Percentiles rank a stretch among this genome's conserved stretches.
phyloP scores from a whole-genome alignment of 768 basidiomycete genomes.

The Calocera viscosa region DNA sequence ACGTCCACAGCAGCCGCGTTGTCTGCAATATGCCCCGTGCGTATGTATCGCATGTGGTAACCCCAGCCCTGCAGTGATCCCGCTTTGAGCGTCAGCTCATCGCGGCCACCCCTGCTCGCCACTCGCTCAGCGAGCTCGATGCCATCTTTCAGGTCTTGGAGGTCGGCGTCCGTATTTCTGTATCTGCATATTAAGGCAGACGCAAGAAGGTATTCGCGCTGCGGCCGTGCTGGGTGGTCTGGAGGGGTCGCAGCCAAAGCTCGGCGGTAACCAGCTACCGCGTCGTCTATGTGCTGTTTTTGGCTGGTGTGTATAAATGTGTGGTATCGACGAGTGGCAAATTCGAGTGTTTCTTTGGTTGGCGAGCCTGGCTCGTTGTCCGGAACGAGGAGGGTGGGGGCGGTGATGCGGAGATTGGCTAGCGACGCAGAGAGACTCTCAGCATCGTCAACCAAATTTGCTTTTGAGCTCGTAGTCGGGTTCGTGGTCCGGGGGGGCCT shows the following conservation, averaged over 20 bases:
- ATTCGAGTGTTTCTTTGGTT: neutral
- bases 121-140: neutral
- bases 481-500: neutral
- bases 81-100: neutral
- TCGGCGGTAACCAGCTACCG: neutral
- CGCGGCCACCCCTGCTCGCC: neutral
- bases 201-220: neutral
- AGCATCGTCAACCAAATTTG: neutral
- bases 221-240: neutral
- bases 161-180: neutral
- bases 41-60: neutral
- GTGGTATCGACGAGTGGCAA: neutral
- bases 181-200: neutral
- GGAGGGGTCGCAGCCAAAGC: neutral
- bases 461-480: neutral
- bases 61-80: neutral
- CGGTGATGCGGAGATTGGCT: neutral
- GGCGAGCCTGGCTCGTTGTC: neutral
- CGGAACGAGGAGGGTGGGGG: neutral
- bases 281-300: neutral
- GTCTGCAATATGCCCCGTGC: neutral
- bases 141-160: neutral
- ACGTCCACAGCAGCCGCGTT: neutral
- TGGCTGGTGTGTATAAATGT: neutral
- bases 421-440: neutral